phyloP scores from a whole-genome alignment of 1,284 basidiomycete species.

The Boletellus sp. region DNA sequence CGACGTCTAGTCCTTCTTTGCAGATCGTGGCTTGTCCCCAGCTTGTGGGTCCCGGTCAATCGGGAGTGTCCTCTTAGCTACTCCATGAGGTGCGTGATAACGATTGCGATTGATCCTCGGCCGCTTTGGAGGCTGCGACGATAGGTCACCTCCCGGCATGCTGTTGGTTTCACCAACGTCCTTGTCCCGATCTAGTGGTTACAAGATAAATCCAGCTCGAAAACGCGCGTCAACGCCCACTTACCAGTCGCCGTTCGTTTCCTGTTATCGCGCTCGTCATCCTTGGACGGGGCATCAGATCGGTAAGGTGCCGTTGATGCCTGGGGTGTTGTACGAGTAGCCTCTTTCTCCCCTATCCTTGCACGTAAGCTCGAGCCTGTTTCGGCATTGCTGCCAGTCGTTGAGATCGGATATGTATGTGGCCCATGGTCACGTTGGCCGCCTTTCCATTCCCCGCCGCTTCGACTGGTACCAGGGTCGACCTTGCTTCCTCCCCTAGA shows the following conservation, averaged over 20 bases:
- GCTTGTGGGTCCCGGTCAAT: constrained; percentile 58
- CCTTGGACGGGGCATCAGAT: constrained; percentile 38
- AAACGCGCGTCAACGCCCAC: constrained; percentile 16
- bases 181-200: constrained; percentile 35
- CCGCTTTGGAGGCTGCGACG: constrained; percentile 39
- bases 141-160: constrained; percentile 18
- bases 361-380: constrained; percentile 51
- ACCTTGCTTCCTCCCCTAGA: constrained; percentile 37
- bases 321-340: constrained; percentile 37
- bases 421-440: constrained; percentile 31
- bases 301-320: constrained; percentile 41
- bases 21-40: constrained; percentile 48
- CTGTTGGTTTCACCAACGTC: constrained; percentile 28
- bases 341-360: constrained; percentile 61
- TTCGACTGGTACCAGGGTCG: constrained; percentile 35
- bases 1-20: constrained; percentile 45
- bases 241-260: constrained; percentile 68
- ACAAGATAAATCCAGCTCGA: neutral
- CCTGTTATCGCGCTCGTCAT: constrained; percentile 64
- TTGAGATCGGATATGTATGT: constrained; percentile 25
- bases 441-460: constrained; percentile 30
- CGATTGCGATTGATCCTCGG: constrained; percentile 47
- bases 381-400: constrained; percentile 19
- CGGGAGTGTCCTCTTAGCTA: constrained; percentile 57
- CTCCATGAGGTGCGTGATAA: constrained; percentile 37